Base-by-base conservation (phyloP, 257 asterid species). In the Voacanga thouarsii region DNA sequence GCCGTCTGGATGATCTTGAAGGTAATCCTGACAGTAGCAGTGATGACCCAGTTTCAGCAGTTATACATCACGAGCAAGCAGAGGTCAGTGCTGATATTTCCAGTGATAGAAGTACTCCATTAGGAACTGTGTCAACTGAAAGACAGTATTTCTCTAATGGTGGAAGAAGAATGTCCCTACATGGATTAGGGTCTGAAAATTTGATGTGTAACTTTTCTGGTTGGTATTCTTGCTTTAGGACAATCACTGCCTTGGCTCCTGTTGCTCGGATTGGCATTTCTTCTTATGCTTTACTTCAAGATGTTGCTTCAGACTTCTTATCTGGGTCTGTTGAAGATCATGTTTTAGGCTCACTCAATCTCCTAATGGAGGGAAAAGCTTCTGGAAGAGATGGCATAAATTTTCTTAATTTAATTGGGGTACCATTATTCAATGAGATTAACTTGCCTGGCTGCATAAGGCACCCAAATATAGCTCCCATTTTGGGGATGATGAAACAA, bases 371-470 rank as follows among this genome's bases (percentile, higher is more conserved):
- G 81, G 97, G 97, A 74, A 95, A 92, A 79, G 77, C 92, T 68
- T 56, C 86, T 1, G 93, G 88, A 47, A 84, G 88, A 53, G 92
- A 90, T 72, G 75, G 89, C 76, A 70, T 79, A 53, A 95, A 89
- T 84, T 95, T 93, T 86, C 90, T 93, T 79, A 84, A 85, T 74
- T 86, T 93, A 88, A 70, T 92, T 63, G 99, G 99, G 37, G 76
- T 91, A 67, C 97, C 99, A 0, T 89, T 92, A 45, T 90, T 89
- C 85, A 64, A 77, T 59, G 94, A 90, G 80, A 78, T 83, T 33
- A 86, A 83, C 57, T 83, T 89, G 82, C 99, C 99, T 71, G 97
- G 98, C 75, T 95, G 97, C 87, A 53, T 93, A 86, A 90, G 99
- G 87, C 98, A 95, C 85, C 99, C 98, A 51, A 95, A 95, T 73